Conservation (phyloP, 148 eudicot species). For the Chenopodium berlandieri region DNA sequence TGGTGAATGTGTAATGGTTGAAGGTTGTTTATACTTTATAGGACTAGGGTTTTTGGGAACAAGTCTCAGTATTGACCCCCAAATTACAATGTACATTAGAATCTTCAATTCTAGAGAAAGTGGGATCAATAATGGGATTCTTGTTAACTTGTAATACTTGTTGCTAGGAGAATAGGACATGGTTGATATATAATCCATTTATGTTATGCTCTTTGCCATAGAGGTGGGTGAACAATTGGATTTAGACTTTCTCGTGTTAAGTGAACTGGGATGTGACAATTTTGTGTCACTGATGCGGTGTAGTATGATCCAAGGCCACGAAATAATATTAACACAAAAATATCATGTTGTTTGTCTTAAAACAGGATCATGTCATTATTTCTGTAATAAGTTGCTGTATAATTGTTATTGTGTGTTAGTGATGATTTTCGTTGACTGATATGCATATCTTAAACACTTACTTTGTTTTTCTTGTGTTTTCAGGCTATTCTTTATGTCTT, state of each 20-base stretch:
- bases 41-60: neutral
- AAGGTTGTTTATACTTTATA: neutral
- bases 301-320: neutral
- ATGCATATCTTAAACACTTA: neutral
- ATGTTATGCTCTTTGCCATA: neutral
- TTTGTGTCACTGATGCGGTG: neutral
- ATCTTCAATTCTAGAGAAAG: neutral
- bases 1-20: neutral
- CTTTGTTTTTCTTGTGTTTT: constrained; percentile 13
- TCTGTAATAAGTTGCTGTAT: neutral
- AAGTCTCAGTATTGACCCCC: neutral
- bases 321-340: neutral
- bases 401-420: neutral
- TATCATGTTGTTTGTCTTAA: neutral
- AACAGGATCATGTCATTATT: neutral
- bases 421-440: neutral
- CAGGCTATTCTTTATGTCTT: constrained; percentile 62
- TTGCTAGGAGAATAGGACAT: neutral
- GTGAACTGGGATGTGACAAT: neutral
- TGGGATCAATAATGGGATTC: neutral
- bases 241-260: neutral
- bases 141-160: neutral
- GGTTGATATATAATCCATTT: neutral
- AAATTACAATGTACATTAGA: neutral
- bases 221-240: neutral